These are phyloP conservation scores for Lactuca sativa DNA, from an alignment of 129 eudicot species.

Conservation along the genomic window DNA sequence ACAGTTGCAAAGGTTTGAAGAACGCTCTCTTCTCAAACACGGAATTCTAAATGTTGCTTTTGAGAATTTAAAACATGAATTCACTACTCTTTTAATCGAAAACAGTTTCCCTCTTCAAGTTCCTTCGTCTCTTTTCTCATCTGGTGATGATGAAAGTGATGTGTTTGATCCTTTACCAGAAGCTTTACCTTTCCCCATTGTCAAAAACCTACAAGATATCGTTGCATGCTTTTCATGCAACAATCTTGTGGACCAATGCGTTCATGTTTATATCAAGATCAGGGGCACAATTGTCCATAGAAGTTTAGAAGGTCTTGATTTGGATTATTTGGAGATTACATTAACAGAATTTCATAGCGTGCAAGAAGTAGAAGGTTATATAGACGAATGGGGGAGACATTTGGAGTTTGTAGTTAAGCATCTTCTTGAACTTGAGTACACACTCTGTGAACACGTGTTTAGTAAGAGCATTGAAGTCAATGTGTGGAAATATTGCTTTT, in stretches of 20 bases:
- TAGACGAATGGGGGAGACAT: constrained; percentile 70
- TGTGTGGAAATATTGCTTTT: constrained; percentile 50
- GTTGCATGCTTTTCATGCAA: constrained; percentile 46
- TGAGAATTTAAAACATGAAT: constrained; percentile 45
- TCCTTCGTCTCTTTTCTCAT: constrained; percentile 34
- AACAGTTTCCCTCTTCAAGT: constrained; percentile 33
- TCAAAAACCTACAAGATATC: constrained; percentile 51
- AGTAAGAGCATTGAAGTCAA: constrained; percentile 25
- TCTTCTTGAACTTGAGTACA: constrained; percentile 53
- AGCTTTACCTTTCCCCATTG: constrained; percentile 36
- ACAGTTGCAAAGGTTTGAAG: constrained; percentile 45
- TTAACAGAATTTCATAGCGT: constrained; percentile 56
- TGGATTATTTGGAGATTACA: constrained; percentile 52
- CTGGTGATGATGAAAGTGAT: constrained; percentile 32
- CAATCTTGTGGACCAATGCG: constrained; percentile 45
- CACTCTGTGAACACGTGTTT: constrained; percentile 51
- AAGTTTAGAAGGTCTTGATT: constrained; percentile 48
- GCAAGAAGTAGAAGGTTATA: constrained; percentile 48
- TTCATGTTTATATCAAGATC: constrained; percentile 44
- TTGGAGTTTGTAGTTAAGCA: constrained; percentile 65
- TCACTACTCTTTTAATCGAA: constrained; percentile 39
- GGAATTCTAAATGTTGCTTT: constrained; percentile 50
- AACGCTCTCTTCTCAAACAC: constrained; percentile 38
- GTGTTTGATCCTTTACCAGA: constrained; percentile 7
- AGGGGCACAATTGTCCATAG: constrained; percentile 41